Evolutionary conservation across 1,284 basidiomycete genomes (phyloP), one percentile per base, ranked within the genome.

Genomic region (Ustilago esculenta): DNA sequence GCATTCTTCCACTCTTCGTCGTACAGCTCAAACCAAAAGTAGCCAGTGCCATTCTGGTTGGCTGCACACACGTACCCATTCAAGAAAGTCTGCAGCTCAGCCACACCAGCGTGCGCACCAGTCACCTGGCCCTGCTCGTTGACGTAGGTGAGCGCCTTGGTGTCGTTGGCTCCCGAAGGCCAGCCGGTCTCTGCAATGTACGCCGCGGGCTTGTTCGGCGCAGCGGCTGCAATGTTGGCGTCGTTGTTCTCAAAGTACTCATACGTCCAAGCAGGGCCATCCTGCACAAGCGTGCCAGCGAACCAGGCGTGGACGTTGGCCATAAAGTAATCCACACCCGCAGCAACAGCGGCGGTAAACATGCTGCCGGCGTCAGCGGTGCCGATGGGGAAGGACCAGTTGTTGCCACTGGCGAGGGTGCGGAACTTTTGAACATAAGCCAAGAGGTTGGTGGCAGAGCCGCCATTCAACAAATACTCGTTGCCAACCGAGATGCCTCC

Each of bases 231-330:
- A 10, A 59, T 20, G 30, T 42, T 43, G 15, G 47, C 51, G 11
- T 63, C 60, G 35, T 55, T 64, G 21, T 55, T n/a, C 18, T 60
- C 46, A 21, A 58, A 66, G 40, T 58, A 70, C 24, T 70, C 21
- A 11, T 53, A 70, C 10, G 61, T 66, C 67, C 67, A 70, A 10
- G 40, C 61, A 8, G 67, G 50, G 3, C 54, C 67, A 9, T 65
- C 45, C 2, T 44, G 12, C 15, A 70, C 67, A 8, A 58, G 41
- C 2, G 57, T 60, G 2, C 63, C 67, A 4, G 61, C 67, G 23
- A 70, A 70, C 67, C 67, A 68, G 9, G 65, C 53, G 33, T 68
- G 66, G 15, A 60, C 63, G 40, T 70, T 70, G 46, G 59, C 61
- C 58, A 70, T 63, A 15, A 58, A 58, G 32, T 65, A 70, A 43